Base-by-base conservation (phyloP, 1,284 basidiomycete species). In the Malassezia japonica region DNA sequence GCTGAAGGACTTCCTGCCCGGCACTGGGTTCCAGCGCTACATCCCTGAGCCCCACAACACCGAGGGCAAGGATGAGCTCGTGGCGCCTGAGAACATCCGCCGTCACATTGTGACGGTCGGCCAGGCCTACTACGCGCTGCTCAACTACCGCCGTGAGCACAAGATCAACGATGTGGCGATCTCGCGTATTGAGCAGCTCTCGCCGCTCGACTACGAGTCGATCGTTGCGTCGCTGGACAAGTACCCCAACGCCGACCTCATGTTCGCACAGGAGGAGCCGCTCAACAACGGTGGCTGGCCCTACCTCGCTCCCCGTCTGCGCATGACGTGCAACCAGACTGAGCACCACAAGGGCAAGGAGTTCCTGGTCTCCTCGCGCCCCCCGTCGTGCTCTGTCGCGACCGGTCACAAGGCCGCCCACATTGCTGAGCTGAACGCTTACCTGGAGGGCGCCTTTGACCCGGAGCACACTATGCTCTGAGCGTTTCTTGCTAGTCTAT, bases 231-330 rank as follows among this genome's bases (percentile, higher is more conserved):
- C 56, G 23, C 48, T 72, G 32, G 92, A 98, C 78, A 83, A 83
- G 76, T 98, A 95, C 78, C 87, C 90, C 59, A 94, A 98, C 73
- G 87, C 90, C 24, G 84, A 86, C 61, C 74, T 94, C 36, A 77
- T 88, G 46, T 95, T 88, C 87, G 87, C 84, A 67, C 91, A 95
- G 77, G 83, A 83, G 65, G 85, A 92, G 75, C 89, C 89, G 6
- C 75, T 94, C 57, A 95, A 95, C 79, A 75, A 74, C 56, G 71
- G 71, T 47, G 74, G 73, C 13, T 84, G 87, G 28, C 91, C 87
- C 33, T 92, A 96, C 69, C 81, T 94, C 50, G 86, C 86, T 42
- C 88, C 90, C 25, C 83, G 88, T 23, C 54, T 71, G 53, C 56
- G 65, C 44, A 71, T 65, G 10, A 59, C 65, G 6, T 66, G 62